Base-by-base conservation (phyloP, 1,139 yeast genomes). In the Casaregolazyma lundiana region DNA sequence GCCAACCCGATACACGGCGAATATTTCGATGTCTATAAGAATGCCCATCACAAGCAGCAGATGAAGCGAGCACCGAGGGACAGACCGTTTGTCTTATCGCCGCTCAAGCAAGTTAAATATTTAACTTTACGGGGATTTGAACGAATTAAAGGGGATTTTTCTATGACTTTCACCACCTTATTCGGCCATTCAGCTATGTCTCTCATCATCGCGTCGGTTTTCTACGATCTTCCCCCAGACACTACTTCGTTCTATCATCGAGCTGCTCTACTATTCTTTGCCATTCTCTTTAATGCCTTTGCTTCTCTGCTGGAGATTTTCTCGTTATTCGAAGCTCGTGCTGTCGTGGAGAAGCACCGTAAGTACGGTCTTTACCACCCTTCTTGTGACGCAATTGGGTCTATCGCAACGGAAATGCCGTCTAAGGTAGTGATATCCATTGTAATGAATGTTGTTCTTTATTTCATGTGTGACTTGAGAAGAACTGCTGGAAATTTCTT, bases 301-400 rank as follows among this genome's bases (percentile, higher is more conserved):
- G 71, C 85, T 16, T 83, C 89, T 16, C 68, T 84, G 56, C 71
- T 85, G 62, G 95, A 86, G 65, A 80, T 86, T 54, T 76, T 83
- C 68, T 68, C 85, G 6, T 66, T 84, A 46, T 78, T 73, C 54
- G 89, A 82, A 58, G 81, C 87, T n/a, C 78, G 95, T 59, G 81
- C 85, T 2, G 77, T 86, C 53, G 84, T 84, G 22, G 90, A 84
- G 63, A 87, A 87, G 61, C 95, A 86, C 57, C 81, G 81, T 61
- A 73, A 79, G 36, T 85, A 78, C 63, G 87, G 89, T 0, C 65
- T 85, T 47, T 84, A 84, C 59, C 86, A 82, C 51, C 92, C 92
- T 6, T 75, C 88, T 46, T 87, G 90, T 1, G 87, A 84, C 56
- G 88, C 92, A 0, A 57, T 83, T 17, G 85, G 90, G 0, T 78